Evolutionary conservation across 345 rosid genomes (phyloP).

Genomic region (Cochlearia excelsa): DNA sequence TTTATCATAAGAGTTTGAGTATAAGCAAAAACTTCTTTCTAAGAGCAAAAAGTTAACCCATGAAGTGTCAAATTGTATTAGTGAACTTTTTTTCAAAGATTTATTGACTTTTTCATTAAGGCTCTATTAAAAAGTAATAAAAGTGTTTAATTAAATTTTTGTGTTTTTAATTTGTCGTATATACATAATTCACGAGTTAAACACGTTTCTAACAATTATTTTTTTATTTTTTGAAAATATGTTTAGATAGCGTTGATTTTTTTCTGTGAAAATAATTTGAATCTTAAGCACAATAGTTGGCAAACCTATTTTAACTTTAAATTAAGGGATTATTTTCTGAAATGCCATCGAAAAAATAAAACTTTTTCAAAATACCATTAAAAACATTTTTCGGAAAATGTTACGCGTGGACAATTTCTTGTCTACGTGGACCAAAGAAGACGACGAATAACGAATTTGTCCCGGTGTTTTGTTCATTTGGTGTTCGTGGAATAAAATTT

Average conservation of each 20-base stretch:
- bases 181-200: conserved; percentile 7
- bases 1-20: conserved; percentile 30
- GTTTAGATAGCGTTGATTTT: not conserved
- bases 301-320: not conserved
- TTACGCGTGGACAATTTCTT: too few relatives aligned
- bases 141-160: too few relatives aligned
- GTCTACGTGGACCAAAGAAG: too few relatives aligned
- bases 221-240: not conserved
- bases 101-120: not conserved
- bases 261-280: not conserved
- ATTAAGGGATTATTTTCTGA: not conserved
- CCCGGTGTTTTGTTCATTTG: too few relatives aligned
- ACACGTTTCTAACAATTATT: not conserved
- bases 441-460: too few relatives aligned
- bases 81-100: conserved; percentile 1
- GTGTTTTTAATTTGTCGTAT: not conserved
- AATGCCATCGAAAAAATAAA: too few relatives aligned
- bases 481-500: too few relatives aligned
- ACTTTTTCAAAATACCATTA: too few relatives aligned
- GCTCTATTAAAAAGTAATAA: not conserved
- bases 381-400: too few relatives aligned
- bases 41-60: not conserved
- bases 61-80: conserved; percentile 19
- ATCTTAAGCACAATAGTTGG: not conserved
- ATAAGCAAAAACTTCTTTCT: conserved; percentile 32